Conservation (phyloP, 768 basidiomycete species). For the Cystobasidiopsis lactophilus region DNA sequence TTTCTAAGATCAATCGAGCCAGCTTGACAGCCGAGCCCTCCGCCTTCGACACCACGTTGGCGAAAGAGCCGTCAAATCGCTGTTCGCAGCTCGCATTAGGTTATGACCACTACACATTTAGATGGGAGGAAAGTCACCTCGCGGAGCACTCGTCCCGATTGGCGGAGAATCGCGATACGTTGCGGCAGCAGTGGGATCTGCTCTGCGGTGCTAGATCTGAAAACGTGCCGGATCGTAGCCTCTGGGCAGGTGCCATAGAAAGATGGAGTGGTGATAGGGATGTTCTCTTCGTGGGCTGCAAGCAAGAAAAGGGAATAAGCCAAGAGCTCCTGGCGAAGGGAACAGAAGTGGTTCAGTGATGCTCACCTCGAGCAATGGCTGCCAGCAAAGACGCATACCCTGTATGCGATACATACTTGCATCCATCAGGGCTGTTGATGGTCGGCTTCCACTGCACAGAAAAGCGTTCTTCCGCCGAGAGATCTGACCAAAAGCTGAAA, state of each 20-base stretch:
- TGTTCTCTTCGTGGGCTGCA: constrained; percentile 48
- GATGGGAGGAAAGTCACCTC: too few species aligned
- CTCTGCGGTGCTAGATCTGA: constrained; percentile 29
- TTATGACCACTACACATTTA: constrained; percentile 13
- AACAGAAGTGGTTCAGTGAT: not conserved
- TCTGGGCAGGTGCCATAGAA: constrained; percentile 44
- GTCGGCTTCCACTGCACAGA: constrained; percentile 55
- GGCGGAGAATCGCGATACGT: constrained; percentile 52
- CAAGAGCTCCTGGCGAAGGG: not conserved
- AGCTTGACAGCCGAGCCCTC: constrained; percentile 49
- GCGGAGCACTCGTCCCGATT: constrained; percentile 50
- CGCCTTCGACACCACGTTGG: constrained; percentile 37
- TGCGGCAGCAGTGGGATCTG: constrained; percentile 45
- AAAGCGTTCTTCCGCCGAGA: constrained; percentile 33
- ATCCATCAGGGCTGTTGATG: constrained; percentile 32
- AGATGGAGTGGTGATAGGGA: constrained; percentile 53
- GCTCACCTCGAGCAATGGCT: constrained; percentile 34
- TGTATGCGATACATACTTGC: constrained; percentile 34
- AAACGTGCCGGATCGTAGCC: constrained; percentile 25
- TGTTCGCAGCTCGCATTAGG: constrained; percentile 19
- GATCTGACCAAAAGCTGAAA: constrained; percentile 74
- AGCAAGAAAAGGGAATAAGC: not conserved
- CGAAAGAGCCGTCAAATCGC: constrained; percentile 50
- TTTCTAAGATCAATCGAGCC: constrained; percentile 44
- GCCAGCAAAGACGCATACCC: constrained; percentile 79